A percentile compares a stretch with the other conserved stretches of the same genome.
Evolutionary conservation across 805 yeast species (phyloP).

Genomic region (Lachancea sp.): DNA sequence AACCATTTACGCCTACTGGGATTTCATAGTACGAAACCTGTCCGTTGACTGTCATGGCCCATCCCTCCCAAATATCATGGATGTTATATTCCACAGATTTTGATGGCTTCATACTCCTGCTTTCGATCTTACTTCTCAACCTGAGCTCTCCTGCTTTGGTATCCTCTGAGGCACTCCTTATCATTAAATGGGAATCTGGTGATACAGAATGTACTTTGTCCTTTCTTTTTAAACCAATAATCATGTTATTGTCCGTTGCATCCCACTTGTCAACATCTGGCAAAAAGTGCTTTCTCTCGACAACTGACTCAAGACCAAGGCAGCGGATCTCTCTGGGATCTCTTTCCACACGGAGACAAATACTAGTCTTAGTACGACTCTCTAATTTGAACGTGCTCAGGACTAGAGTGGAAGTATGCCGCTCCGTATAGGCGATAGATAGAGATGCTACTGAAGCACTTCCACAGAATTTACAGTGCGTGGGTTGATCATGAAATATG

Average conservation of each 20-base stretch:
- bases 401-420: slow-evolving; percentile 33
- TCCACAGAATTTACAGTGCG: slow-evolving; percentile 88
- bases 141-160: slow-evolving; percentile 15
- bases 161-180: slow-evolving; percentile 18
- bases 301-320: slow-evolving; percentile 70
- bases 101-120: slow-evolving; percentile 7
- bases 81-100: slow-evolving; percentile 30
- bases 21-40: slow-evolving; percentile 53
- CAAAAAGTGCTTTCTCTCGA: slow-evolving; percentile 64
- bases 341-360: slow-evolving; percentile 85
- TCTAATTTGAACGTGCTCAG: slow-evolving; percentile 70
- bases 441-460: slow-evolving; percentile 72
- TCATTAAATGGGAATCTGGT: slow-evolving; percentile 2
- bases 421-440: slow-evolving; percentile 57
- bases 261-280: slow-evolving; percentile 72
- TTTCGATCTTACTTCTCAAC: slow-evolving; percentile 10
- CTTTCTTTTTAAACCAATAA: slow-evolving; percentile 58
- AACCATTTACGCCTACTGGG: slow-evolving; percentile 41
- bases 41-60: slow-evolving; percentile 68
- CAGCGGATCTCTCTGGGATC: slow-evolving; percentile 90
- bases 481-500: slow-evolving; percentile 77
- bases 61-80: slow-evolving; percentile 68
- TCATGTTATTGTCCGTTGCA: slow-evolving; percentile 65
- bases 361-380: slow-evolving; percentile 68
- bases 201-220: slow-evolving; percentile 19